Evolutionary conservation across 78 protist species (phyloP), one percentile per base, ranked within the genome.

Genomic region (Cyanophora paradoxa): DNA sequence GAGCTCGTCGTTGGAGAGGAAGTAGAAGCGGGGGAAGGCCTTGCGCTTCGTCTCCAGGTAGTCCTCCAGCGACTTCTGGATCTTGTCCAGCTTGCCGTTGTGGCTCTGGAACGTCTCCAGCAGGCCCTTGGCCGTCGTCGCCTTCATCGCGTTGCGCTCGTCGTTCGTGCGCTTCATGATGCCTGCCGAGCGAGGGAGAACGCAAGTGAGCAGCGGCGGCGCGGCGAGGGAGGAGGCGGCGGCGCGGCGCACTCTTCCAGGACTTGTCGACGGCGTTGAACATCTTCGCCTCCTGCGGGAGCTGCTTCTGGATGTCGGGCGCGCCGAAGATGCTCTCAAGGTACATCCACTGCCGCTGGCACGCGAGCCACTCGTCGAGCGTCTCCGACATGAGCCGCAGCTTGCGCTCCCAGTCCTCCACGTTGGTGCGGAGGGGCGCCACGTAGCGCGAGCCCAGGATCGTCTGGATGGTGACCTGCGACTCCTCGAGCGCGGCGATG

Each of bases 1-100:
- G 17, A 89, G 82, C 76, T 89, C 89, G 79, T 89, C 93, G 72
- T 89, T 86, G 40, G 88, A 83, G 14, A 89, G 58, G 88, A 89
- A 89, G 76, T 76, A 89, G 80, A 89, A 89, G 39, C 78, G 54
- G 46, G 88, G 84, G 79, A 77, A 88, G 48, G 78, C 77, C 8
- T 30, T n/a, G 20, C 93, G 62, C 85, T 88, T 88, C 37, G 72
- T 59, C 68, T 88, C 86, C 50, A 88, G 86, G 69, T 84, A 84
- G 11, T 81, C 83, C 58, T 88, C 86, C 3, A 88, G 77, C 34
- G 41, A 31, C 76, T 81, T 81, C 26, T 84, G 93, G 36, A 82
- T 54, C 31, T 74, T 33, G 26, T 88, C 93, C 46, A 84, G 76
- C 26, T 62, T 1, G 28, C 8, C 50, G 73, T 70, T 79, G 57